Evolutionary conservation across 1,284 basidiomycete species (phyloP), one percentile per base, ranked within the genome.

Genomic region (Trametes pubescens): DNA sequence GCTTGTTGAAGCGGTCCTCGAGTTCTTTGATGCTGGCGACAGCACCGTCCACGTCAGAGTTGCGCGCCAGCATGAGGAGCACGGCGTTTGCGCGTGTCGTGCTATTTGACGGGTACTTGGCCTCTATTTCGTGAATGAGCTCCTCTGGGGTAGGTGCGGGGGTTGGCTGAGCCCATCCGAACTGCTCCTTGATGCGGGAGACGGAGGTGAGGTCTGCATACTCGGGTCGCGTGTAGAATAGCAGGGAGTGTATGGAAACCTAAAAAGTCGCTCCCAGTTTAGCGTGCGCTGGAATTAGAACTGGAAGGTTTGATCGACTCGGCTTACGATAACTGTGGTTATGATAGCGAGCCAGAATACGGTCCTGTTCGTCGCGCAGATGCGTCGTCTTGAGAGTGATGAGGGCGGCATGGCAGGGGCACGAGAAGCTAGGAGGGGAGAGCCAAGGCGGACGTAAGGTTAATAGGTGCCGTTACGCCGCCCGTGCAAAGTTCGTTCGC

Each of bases 1-100:
- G 82, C 57, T 81, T 80, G 74, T 93, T 93, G 78, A 93, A 90
- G 49, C 84, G 75, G 65, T 86, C 84, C 75, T 89, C 86, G 13
- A 88, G 79, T 66, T 84, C 81, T 51, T 82, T 77, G 14, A 89
- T 80, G 69, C 85, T 87, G 62, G 75, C 76, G 32, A 91, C 76
- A 18, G 88, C 84, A 4, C 81, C 81, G 69, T 85, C 82, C 6
- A 91, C 67, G 71, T 94, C 92, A 29, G 79, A 79, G 74, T 94
- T 93, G 40, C 91, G 78, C 7, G 88, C 88, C 54, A 94, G 78
- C 65, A 87, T 82, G 56, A 79, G 67, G 9, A 79, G 52, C 9
- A 76, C 77, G 18, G 77, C 77, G 58, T 78, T 78, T 3, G 76
- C 76, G n/a, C 69, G 65, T 34, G 34, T 34, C 29, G 60, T 61